Conservation (phyloP, 225 moss, liverwort and hornwort genomes). For the Polytrichum formosum region DNA sequence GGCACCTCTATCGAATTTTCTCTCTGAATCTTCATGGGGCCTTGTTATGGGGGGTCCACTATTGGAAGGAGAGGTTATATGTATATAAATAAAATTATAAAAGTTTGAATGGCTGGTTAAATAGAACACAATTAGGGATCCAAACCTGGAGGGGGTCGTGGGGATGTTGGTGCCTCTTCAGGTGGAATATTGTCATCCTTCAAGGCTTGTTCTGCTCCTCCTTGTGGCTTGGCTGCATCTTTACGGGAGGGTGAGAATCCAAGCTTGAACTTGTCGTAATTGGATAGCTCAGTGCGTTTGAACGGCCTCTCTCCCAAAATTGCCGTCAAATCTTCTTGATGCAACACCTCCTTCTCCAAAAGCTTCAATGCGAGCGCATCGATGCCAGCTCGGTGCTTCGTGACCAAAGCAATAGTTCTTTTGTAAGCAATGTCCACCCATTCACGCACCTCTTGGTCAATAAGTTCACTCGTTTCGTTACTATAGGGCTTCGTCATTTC, state of each 20-base stretch:
- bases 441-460: conserved; percentile 90
- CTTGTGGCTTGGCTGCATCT: conserved; percentile 37
- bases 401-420: conserved; percentile 71
- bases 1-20: too few relatives aligned
- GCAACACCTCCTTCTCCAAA: conserved; percentile 92
- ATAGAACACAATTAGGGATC: conserved; percentile 11
- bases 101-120: too few relatives aligned
- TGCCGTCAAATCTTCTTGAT: conserved; percentile 83
- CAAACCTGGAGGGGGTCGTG: conserved; percentile 56
- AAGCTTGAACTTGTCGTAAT: conserved; percentile 88
- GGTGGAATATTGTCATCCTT: conserved; percentile 30
- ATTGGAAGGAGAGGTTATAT: too few relatives aligned
- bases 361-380: conserved; percentile 79
- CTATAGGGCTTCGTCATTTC: conserved; percentile 98
- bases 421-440: conserved; percentile 88
- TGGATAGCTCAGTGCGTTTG: conserved; percentile 79
- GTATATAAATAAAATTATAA: too few relatives aligned
- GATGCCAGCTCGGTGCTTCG: conserved; percentile 69
- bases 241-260: conserved; percentile 69
- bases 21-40: too few relatives aligned
- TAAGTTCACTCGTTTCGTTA: conserved; percentile 88
- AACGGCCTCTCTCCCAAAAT: conserved; percentile 91
- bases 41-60: too few relatives aligned
- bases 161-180: conserved; percentile 46
- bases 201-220: conserved; percentile 21